Conservation (phyloP, 768 basidiomycete genomes). For the Tricholomella constricta region DNA sequence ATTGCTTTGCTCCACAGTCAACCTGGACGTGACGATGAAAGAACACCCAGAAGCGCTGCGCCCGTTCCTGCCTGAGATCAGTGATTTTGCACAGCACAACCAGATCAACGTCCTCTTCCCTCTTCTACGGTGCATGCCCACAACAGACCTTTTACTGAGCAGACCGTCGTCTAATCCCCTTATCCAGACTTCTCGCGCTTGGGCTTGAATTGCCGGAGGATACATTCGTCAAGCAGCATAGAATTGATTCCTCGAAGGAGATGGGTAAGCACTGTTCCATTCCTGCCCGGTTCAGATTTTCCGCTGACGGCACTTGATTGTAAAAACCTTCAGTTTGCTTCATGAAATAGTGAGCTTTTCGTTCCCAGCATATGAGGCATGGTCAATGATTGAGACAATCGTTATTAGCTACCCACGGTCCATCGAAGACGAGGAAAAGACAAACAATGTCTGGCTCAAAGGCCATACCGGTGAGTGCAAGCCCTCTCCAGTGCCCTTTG, state of each 20-base stretch:
- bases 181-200: conserved; percentile 36
- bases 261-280: conserved; percentile 27
- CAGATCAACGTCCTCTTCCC: conserved; percentile 38
- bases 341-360: conserved; percentile 48
- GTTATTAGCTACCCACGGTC: conserved; percentile 41
- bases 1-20: too few relatives aligned
- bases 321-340: conserved; percentile 36
- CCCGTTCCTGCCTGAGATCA: conserved; percentile 38
- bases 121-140: conserved; percentile 38
- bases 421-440: conserved; percentile 41
- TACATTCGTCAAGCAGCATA: conserved; percentile 40
- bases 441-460: conserved; percentile 51
- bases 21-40: conserved; percentile 32
- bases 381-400: neutral
- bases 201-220: conserved; percentile 51
- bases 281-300: neutral
- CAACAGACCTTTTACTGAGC: too few relatives aligned
- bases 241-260: conserved; percentile 35
- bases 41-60: conserved; percentile 38
- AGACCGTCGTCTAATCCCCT: too few relatives aligned
- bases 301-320: neutral
- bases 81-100: conserved; percentile 36
- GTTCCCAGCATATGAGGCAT: neutral
- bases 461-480: conserved; percentile 43
- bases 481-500: neutral